These are phyloP conservation scores for Calcarisporium arbuscula DNA, from an alignment of 2,329 filamentous ascomycete genomes.

Conservation along the genomic window DNA sequence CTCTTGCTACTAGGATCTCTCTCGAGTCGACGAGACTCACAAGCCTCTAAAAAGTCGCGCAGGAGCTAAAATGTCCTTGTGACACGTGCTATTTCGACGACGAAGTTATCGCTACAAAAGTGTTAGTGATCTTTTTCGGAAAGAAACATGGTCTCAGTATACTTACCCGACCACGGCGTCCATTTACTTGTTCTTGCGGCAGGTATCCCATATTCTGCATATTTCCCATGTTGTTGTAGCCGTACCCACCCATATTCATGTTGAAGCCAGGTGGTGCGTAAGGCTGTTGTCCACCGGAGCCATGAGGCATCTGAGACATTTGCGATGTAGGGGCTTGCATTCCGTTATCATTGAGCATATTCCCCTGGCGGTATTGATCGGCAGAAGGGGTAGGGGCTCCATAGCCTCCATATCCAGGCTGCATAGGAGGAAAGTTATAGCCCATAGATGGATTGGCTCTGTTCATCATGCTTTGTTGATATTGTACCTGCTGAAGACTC, in stretches of 20 bases:
- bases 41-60: no score
- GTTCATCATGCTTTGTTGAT: constrained; percentile 52
- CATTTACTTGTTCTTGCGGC: constrained; percentile 49
- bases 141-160: no score
- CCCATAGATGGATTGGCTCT: constrained; percentile 47
- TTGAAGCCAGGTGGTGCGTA: constrained; percentile 46
- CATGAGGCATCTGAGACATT: constrained; percentile 36
- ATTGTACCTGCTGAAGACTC: constrained; percentile 50
- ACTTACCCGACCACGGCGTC: constrained; percentile 54
- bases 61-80: no score
- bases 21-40: no score
- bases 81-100: no score
- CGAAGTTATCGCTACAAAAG: no score
- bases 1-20: no score
- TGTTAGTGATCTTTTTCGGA: no score
- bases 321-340: constrained; percentile 38
- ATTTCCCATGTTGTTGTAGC: constrained; percentile 44
- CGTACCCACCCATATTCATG: constrained; percentile 39
- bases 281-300: constrained; percentile 33
- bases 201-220: constrained; percentile 41
- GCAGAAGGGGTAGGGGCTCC: constrained; percentile 39
- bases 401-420: constrained; percentile 49
- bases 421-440: constrained; percentile 52
- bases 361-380: constrained; percentile 51
- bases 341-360: constrained; percentile 44